phyloP scores from a whole-genome alignment of 495 filamentous ascomycete genomes.

The Trichodelitschia bisporula region DNA sequence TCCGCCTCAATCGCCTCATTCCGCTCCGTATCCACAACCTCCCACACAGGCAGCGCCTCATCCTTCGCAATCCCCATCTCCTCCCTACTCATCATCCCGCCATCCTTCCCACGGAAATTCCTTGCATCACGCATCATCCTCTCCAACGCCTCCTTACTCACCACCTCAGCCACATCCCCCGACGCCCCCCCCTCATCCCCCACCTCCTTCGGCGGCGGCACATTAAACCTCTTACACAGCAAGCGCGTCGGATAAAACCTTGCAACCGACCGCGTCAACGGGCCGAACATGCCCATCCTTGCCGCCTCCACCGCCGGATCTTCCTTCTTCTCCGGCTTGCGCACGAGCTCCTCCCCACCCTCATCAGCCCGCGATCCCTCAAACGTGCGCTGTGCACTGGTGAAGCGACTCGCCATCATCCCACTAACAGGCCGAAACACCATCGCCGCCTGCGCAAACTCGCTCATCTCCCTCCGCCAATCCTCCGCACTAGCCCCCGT shows the following conservation, averaged over 20 bases:
- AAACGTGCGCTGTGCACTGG: constrained; percentile 31
- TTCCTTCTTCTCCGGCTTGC: constrained; percentile 34
- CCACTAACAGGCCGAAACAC: constrained; percentile 87
- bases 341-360: constrained; percentile 21
- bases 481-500: constrained; percentile 37
- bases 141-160: no score
- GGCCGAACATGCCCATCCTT: constrained; percentile 79
- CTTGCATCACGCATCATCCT: no score
- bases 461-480: constrained; percentile 55
- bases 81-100: no score
- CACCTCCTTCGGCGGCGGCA: no score
- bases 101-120: no score
- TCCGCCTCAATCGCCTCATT: constrained; percentile 74
- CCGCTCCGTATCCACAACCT: constrained; percentile 42
- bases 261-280: constrained; percentile 47
- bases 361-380: constrained; percentile 20
- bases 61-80: no score
- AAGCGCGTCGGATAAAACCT: constrained; percentile 63
- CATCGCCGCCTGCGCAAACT: constrained; percentile 70
- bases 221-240: constrained; percentile 83
- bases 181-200: no score
- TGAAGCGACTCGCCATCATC: constrained; percentile 82
- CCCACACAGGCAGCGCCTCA: no score
- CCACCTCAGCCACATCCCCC: no score
- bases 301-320: constrained; percentile 75